phyloP scores from a whole-genome alignment of 2,329 filamentous ascomycete species.

The Fusarium floridanum region DNA sequence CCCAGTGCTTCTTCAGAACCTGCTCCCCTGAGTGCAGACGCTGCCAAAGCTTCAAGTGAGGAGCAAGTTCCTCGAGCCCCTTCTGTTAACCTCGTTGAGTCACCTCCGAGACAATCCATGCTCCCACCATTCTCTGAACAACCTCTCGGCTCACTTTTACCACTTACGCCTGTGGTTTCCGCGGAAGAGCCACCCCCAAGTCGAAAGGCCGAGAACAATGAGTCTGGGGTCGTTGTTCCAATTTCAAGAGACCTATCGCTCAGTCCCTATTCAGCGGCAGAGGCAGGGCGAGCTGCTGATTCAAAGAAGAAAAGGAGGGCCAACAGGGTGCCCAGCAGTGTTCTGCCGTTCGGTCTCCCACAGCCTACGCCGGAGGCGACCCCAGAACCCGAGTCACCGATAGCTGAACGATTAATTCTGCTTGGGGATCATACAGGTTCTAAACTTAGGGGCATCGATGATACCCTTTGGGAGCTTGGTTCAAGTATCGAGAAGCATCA shows the following conservation, averaged over 20 bases:
- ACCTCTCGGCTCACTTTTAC: not conserved
- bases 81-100: not conserved
- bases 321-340: slow-evolving; percentile 13
- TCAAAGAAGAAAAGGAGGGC: slow-evolving; percentile 47
- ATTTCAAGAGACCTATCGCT: not conserved
- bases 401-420: slow-evolving; percentile 1
- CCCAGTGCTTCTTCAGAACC: not conserved
- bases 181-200: not conserved
- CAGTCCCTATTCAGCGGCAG: not conserved
- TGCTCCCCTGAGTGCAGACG: not conserved
- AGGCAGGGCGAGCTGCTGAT: not conserved
- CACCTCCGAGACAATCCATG: not conserved
- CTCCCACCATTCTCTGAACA: not conserved
- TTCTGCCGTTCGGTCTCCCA: not conserved
- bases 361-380: slow-evolving; percentile 17
- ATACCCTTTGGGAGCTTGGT: not conserved
- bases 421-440: slow-evolving; percentile 1
- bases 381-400: slow-evolving; percentile 8
- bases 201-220: not conserved
- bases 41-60: not conserved
- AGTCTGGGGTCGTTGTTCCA: not conserved
- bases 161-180: not conserved
- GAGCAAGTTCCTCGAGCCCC: slow-evolving; percentile 1
- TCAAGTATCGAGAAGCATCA: not conserved
- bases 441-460: not conserved